These are phyloP conservation scores for Pseudotulostoma volvatum DNA, from an alignment of 495 filamentous ascomycete genomes.

Conservation along the genomic window DNA sequence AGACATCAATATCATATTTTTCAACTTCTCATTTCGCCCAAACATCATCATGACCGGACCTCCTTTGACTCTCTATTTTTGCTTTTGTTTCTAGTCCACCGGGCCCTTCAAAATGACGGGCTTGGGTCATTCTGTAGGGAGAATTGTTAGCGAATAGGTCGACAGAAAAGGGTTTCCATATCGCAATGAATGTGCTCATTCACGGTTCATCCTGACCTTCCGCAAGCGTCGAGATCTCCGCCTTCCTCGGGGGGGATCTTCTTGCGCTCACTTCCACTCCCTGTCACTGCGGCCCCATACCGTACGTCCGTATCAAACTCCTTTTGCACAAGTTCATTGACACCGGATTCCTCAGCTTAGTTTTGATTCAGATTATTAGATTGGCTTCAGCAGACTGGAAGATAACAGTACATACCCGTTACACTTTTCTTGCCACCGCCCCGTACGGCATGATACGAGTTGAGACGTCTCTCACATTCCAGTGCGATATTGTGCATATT, in stretches of 20 bases:
- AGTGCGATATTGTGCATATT: constrained; percentile 16
- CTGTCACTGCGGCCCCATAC: constrained; percentile 30
- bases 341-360: constrained; percentile 35
- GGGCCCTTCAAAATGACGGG: constrained; percentile 31
- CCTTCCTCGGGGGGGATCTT: constrained; percentile 35
- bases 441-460: constrained; percentile 34
- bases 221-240: constrained; percentile 29
- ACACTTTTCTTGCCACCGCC: constrained; percentile 27
- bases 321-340: constrained; percentile 28
- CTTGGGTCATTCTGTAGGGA: constrained; percentile 22
- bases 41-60: constrained; percentile 29
- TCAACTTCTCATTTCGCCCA: too few relatives aligned
- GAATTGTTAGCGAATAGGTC: not conserved
- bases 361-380: constrained; percentile 1
- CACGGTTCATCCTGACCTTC: too few relatives aligned
- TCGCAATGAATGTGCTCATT: too few relatives aligned
- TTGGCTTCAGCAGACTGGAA: not conserved
- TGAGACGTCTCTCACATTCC: constrained; percentile 37
- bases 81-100: constrained; percentile 37
- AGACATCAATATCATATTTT: too few relatives aligned
- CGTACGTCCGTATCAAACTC: constrained; percentile 30
- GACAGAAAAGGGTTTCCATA: not conserved
- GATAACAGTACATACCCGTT: constrained; percentile 22
- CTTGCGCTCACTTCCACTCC: constrained; percentile 35
- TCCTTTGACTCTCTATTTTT: constrained; percentile 17